Base-by-base conservation (phyloP, 2,329 filamentous ascomycete species). In the Fusarium sp. region DNA sequence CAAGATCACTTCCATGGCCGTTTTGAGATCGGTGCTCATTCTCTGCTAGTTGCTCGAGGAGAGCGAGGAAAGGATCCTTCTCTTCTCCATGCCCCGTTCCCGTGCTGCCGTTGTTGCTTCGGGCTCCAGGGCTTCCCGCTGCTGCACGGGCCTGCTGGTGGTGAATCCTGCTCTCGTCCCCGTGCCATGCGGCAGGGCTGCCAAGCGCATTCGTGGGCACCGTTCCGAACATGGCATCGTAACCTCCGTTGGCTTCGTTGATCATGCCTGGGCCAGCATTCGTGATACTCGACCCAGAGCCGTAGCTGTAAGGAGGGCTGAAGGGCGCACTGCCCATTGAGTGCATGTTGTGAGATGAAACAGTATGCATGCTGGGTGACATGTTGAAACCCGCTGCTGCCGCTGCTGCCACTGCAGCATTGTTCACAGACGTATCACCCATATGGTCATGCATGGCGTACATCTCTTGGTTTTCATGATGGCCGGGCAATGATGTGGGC, bases 1-100 rank as follows among this genome's bases (percentile, higher is more conserved):
- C 91, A 69, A 95, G 78, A 71, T 94, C 91, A 64, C 84, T 89
- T 11, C 89, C 89, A 9, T 88, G 85, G 0, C 88, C 90, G 47
- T 85, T 80, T 38, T 82, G 81, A 49, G 76, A 71, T 22, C 74
- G 73, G 50, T 90, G 85, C 75, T 94, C 91, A 69, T 92, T 93
- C 75, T 95, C 91, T 0, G 91, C 91, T 56, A 95, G 81, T 76
- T 95, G 91, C 73, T 95, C 91, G 32, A 95, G 78, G 38, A 95
- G 77, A 60, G 86, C 91, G 36, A 95, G 76, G 71, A 96, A 95
- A 0, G 91, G 91, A 71, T 95, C 92, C 68, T 91, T 93, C 65
- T 94, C 91, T 19, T 88, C 83, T 3, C 79, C 80, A 3, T 78
- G 73, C 0, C 75, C 79, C 2, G 81, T 82, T 2, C 78, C 81